These are phyloP conservation scores for Buddleja alternifolia DNA, from an alignment of 257 asterid species.

Conservation along the genomic window DNA sequence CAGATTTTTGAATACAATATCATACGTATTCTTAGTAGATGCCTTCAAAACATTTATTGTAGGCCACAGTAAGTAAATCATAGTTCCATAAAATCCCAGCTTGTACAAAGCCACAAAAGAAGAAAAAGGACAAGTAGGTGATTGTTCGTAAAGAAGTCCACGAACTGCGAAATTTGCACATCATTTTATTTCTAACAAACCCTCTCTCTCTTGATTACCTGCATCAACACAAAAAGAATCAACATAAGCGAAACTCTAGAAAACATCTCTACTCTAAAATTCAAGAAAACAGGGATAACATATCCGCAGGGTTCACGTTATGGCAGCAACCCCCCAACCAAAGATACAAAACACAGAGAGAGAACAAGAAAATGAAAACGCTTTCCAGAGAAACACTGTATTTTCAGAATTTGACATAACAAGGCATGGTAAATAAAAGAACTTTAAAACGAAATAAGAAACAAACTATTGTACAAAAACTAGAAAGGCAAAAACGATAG, in stretches of 20 bases:
- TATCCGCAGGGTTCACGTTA: neutral
- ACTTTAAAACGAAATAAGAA: slow-evolving; percentile 4
- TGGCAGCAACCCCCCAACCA: neutral
- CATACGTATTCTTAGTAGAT: slow-evolving; percentile 8
- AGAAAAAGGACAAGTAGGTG: slow-evolving; percentile 23
- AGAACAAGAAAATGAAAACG: neutral
- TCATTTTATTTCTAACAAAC: slow-evolving; percentile 24
- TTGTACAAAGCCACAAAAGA: slow-evolving; percentile 19
- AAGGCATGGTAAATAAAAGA: neutral
- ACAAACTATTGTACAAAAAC: neutral
- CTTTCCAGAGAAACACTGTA: too few relatives aligned
- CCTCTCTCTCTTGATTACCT: slow-evolving; percentile 22
- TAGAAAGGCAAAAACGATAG: neutral
- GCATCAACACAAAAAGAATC: slow-evolving; percentile 27
- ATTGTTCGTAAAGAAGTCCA: neutral
- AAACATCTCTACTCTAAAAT: neutral
- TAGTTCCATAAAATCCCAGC: neutral
- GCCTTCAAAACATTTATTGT: neutral
- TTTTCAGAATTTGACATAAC: neutral
- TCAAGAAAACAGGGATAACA: neutral
- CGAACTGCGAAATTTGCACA: slow-evolving; percentile 7
- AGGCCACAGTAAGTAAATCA: neutral
- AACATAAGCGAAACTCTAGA: slow-evolving; percentile 5
- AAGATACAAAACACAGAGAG: neutral
- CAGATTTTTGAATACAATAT: slow-evolving; percentile 4